Percentiles rank a stretch among this genome's conserved stretches.
phyloP scores from a whole-genome alignment of 1,139 yeast species.

The Candida tropicalis region DNA sequence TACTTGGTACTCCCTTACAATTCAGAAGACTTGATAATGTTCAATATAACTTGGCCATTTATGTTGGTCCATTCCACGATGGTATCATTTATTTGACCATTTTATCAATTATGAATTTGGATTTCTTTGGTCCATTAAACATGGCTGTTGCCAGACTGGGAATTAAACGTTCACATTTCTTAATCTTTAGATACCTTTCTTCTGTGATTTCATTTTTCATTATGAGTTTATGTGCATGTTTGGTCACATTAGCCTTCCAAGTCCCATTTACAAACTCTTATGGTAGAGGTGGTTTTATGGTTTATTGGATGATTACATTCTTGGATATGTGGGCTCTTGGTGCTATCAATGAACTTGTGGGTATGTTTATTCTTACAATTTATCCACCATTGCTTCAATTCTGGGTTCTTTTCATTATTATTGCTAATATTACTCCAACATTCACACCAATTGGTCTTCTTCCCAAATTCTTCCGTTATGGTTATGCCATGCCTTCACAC shows the following conservation, averaged over 20 bases:
- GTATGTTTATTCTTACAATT: slow-evolving; percentile 30
- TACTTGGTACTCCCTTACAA: slow-evolving; percentile 37
- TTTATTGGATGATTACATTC: slow-evolving; percentile 47
- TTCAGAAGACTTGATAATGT: slow-evolving; percentile 48
- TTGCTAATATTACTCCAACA: slow-evolving; percentile 40
- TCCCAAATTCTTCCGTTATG: slow-evolving; percentile 38
- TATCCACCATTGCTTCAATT: slow-evolving; percentile 46
- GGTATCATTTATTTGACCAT: slow-evolving; percentile 78
- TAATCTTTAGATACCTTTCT: slow-evolving; percentile 33
- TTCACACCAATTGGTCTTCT: slow-evolving; percentile 39
- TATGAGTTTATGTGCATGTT: slow-evolving; percentile 39
- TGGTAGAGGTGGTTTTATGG: slow-evolving; percentile 45
- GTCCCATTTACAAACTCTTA: slow-evolving; percentile 41
- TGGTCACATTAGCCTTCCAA: slow-evolving; percentile 47
- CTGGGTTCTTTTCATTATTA: slow-evolving; percentile 47
- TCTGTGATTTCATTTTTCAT: slow-evolving; percentile 36
- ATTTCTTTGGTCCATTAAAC: slow-evolving; percentile 60
- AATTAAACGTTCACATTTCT: slow-evolving; percentile 31
- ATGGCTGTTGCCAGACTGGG: slow-evolving; percentile 39
- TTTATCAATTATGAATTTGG: slow-evolving; percentile 60
- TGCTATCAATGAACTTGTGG: slow-evolving; percentile 41
- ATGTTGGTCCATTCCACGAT: slow-evolving; percentile 68
- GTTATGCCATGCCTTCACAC: slow-evolving; percentile 43
- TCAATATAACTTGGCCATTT: slow-evolving; percentile 52
- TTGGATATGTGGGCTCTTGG: slow-evolving; percentile 50